Conservation (phyloP, 192 early-diverging fungal species). For the Coemansia sp. region DNA sequence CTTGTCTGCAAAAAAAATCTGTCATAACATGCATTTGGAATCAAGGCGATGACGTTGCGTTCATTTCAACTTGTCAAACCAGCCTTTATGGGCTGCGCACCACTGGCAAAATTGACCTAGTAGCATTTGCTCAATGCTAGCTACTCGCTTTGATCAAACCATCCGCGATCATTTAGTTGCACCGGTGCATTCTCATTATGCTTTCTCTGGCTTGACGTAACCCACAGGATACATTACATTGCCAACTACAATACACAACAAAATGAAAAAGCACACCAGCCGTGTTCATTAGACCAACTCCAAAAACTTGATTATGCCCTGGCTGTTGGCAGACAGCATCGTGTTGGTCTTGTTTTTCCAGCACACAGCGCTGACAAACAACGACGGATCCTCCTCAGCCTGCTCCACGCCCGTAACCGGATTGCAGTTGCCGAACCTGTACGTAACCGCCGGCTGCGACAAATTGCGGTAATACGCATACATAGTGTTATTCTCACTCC, state of each 20-base stretch:
- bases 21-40: not conserved
- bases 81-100: too few relatives aligned
- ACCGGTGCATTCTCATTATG: too few relatives aligned
- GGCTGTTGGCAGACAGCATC: slow-evolving; percentile 84
- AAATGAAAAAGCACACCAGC: too few relatives aligned
- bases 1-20: not conserved
- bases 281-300: slow-evolving; percentile 60
- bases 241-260: too few relatives aligned
- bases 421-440: slow-evolving; percentile 75
- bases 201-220: too few relatives aligned
- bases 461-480: slow-evolving; percentile 80
- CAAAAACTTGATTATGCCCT: slow-evolving; percentile 83
- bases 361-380: slow-evolving; percentile 90
- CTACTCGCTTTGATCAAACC: too few relatives aligned
- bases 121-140: too few relatives aligned
- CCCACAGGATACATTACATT: too few relatives aligned
- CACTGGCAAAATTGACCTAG: too few relatives aligned
- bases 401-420: slow-evolving; percentile 62
- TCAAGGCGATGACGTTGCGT: not conserved
- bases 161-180: too few relatives aligned
- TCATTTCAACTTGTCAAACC: not conserved
- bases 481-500: slow-evolving; percentile 89
- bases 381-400: slow-evolving; percentile 57
- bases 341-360: slow-evolving; percentile 81
- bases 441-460: slow-evolving; percentile 68